Percentiles rank a stretch among this genome's conserved stretches.
Conservation (phyloP, 495 filamentous ascomycete species). For the Penicillium turbatum region DNA sequence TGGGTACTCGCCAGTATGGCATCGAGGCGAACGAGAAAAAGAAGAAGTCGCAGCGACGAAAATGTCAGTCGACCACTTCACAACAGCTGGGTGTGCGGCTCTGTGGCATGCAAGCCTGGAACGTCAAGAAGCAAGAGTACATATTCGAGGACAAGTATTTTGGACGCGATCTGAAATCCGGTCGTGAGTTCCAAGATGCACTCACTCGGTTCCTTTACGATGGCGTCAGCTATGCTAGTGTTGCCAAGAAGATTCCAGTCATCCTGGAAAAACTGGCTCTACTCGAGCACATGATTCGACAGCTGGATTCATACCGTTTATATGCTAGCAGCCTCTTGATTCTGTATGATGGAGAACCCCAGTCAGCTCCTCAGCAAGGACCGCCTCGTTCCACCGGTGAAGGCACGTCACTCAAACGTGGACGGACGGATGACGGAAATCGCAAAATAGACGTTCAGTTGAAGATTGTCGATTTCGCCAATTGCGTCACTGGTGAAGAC, state of each 20-base stretch:
- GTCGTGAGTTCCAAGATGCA: conserved; percentile 84
- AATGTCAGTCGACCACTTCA: conserved; percentile 90
- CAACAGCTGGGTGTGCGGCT: conserved; percentile 86
- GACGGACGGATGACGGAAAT: conserved; percentile 41
- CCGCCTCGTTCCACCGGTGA: conserved; percentile 9
- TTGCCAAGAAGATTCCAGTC: conserved; percentile 77
- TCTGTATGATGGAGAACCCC: conserved; percentile 80
- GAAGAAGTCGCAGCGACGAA: conserved; percentile 83
- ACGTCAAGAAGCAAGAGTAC: conserved; percentile 75
- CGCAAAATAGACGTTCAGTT: conserved; percentile 62
- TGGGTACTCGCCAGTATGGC: conserved; percentile 98
- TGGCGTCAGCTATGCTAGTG: conserved; percentile 72
- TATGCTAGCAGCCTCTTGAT: conserved; percentile 93
- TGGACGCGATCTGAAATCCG: conserved; percentile 82
- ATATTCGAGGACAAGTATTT: conserved; percentile 97
- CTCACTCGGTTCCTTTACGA: conserved; percentile 88
- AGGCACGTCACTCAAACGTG: conserved; percentile 21
- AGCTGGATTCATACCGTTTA: conserved; percentile 81
- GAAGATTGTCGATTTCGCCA: conserved; percentile 98
- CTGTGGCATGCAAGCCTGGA: conserved; percentile 96
- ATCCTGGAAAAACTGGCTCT: conserved; percentile 77
- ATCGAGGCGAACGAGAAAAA: conserved; percentile 92
- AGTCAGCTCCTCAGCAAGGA: conserved; percentile 12
- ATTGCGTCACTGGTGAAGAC: conserved; percentile 89
- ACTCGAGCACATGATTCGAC: conserved; percentile 77